These are phyloP conservation scores for Triticum turgidum DNA, from an alignment of 176 grass and related monocot genomes.

Conservation along the genomic window DNA sequence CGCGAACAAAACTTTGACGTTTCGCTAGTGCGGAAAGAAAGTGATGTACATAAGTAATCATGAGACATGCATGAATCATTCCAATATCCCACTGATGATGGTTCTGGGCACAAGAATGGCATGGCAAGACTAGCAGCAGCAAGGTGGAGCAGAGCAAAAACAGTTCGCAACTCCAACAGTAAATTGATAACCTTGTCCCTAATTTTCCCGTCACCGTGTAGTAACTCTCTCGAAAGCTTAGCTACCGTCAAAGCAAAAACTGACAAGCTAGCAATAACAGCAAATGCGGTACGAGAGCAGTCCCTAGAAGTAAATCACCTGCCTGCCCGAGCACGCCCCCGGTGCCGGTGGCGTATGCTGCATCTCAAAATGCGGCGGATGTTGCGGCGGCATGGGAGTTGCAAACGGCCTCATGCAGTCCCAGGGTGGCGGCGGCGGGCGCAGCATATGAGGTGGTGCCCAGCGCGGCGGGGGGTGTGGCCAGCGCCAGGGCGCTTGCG, in stretches of 20 bases:
- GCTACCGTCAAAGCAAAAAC: neutral
- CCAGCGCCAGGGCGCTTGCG: constrained; percentile 1
- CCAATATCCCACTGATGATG: neutral
- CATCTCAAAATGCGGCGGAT: neutral
- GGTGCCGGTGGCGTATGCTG: neutral
- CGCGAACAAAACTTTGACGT: too few relatives aligned
- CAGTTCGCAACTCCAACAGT: neutral
- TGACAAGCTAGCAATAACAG: neutral
- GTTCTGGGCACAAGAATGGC: neutral
- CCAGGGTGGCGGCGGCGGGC: neutral
- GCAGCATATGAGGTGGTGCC: constrained; percentile 1
- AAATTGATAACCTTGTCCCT: neutral
- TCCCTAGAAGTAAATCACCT: neutral
- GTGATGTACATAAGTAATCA: neutral
- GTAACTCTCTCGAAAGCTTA: neutral
- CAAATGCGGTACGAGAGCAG: neutral
- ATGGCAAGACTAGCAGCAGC: neutral
- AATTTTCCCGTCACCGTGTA: neutral
- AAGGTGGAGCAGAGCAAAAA: neutral
- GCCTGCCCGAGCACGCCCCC: neutral
- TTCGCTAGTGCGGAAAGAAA: too few relatives aligned
- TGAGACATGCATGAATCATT: neutral
- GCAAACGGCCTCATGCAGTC: neutral
- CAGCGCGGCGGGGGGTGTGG: constrained; percentile 1
- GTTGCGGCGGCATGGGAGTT: neutral